Conservation (phyloP, 176 grass and related monocot species). For the Dendrocalamus sinicus region DNA sequence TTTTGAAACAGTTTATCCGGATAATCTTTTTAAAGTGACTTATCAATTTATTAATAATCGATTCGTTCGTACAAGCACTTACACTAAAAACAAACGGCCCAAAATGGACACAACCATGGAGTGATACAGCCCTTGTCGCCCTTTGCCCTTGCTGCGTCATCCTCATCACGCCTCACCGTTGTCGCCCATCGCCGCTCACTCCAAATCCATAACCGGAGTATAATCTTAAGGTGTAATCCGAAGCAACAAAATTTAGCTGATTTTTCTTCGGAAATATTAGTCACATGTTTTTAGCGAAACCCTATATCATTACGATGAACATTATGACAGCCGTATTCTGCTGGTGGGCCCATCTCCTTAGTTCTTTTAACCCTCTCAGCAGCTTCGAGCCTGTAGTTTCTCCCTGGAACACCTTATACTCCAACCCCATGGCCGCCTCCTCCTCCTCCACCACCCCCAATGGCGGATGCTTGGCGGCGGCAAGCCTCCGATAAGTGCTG, state of each 20-base stretch:
- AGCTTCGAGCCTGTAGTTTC: constrained; percentile 23
- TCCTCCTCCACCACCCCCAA: constrained; percentile 23
- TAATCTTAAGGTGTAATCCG: background rate
- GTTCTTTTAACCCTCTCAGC: background rate
- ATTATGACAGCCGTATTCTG: background rate
- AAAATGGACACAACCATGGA: too few relatives aligned
- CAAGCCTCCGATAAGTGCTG: background rate
- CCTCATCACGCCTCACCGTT: background rate
- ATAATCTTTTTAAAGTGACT: too few relatives aligned
- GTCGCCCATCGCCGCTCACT: background rate
- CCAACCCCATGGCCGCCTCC: constrained; percentile 35
- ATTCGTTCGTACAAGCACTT: too few relatives aligned
- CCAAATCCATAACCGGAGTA: background rate
- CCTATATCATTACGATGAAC: background rate
- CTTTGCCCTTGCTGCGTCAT: too few relatives aligned
- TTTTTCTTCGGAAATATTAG: background rate
- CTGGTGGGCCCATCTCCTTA: background rate
- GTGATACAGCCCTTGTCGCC: too few relatives aligned
- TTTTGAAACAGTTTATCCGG: too few relatives aligned
- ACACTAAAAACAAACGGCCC: too few relatives aligned
- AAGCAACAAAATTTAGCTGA: background rate
- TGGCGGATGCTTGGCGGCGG: constrained; percentile 34
- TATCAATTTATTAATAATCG: too few relatives aligned
- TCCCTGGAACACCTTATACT: background rate
- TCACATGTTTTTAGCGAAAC: background rate